phyloP scores from a whole-genome alignment of 495 filamentous ascomycete species.

The Penicillium coprophilum region DNA sequence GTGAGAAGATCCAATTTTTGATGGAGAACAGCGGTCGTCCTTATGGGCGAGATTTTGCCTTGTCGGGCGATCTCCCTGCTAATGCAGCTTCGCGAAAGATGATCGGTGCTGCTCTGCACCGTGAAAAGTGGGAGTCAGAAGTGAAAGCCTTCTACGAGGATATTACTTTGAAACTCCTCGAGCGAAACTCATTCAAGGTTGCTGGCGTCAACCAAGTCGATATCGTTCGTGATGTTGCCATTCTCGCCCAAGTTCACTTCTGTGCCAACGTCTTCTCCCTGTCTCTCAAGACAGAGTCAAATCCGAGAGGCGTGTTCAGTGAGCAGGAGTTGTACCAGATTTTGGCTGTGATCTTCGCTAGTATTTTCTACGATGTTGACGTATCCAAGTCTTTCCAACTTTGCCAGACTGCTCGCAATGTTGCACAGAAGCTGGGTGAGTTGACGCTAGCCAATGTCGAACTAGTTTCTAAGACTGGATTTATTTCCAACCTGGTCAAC shows the following conservation, averaged over 20 bases:
- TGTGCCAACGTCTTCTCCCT: slow-evolving; percentile 62
- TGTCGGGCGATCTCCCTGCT: slow-evolving; percentile 50
- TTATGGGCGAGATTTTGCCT: slow-evolving; percentile 54
- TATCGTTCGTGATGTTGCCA: slow-evolving; percentile 63
- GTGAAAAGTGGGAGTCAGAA: slow-evolving; percentile 49
- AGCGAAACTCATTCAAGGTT: slow-evolving; percentile 50
- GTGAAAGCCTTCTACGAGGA: slow-evolving; percentile 53
- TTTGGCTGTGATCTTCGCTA: slow-evolving; percentile 58
- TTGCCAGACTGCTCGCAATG: slow-evolving; percentile 52
- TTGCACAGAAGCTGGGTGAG: slow-evolving; percentile 59
- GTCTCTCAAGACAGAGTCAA: slow-evolving; percentile 61
- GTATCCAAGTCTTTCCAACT: slow-evolving; percentile 62
- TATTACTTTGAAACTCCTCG: slow-evolving; percentile 52
- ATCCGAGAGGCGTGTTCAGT: slow-evolving; percentile 56
- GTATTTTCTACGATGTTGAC: slow-evolving; percentile 66
- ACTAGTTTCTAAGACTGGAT: slow-evolving; percentile 50
- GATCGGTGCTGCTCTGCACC: slow-evolving; percentile 49
- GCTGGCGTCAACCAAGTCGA: slow-evolving; percentile 58
- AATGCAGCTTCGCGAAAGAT: slow-evolving; percentile 49
- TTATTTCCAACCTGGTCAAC: slow-evolving; percentile 49
- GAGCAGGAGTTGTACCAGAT: slow-evolving; percentile 60
- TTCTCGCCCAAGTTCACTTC: slow-evolving; percentile 60
- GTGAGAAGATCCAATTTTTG: slow-evolving; percentile 51
- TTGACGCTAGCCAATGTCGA: slow-evolving; percentile 64
- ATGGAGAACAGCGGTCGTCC: slow-evolving; percentile 40